phyloP scores from a whole-genome alignment of 2,329 filamentous ascomycete species.

The Pyricularia sp. region DNA sequence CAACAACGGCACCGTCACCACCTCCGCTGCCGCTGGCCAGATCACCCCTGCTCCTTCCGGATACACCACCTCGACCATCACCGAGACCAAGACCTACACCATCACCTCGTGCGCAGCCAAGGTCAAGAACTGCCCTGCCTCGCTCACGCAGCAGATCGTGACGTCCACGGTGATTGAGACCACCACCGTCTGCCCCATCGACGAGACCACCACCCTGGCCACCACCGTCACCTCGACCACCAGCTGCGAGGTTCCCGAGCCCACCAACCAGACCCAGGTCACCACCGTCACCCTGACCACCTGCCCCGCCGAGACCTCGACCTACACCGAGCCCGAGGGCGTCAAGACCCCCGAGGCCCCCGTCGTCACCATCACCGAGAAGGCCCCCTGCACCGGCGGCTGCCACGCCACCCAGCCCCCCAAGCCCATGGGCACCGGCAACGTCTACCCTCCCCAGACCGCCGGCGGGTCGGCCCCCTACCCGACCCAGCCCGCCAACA shows the following conservation, averaged over 20 bases:
- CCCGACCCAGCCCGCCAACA: slow-evolving; percentile 2
- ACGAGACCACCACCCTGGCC: slow-evolving; percentile 5
- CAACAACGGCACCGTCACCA: neutral
- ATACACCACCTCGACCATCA: slow-evolving; percentile 14
- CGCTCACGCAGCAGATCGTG: slow-evolving; percentile 16
- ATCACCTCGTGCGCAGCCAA: slow-evolving; percentile 19
- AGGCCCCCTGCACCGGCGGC: slow-evolving; percentile 1
- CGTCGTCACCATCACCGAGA: slow-evolving; percentile 11
- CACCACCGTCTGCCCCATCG: slow-evolving; percentile 18
- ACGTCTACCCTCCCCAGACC: neutral
- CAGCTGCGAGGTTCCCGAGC: slow-evolving; percentile 1
- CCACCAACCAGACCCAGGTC: slow-evolving; percentile 9
- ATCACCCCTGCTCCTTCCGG: neutral
- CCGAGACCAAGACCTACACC: slow-evolving; percentile 17
- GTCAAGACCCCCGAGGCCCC: slow-evolving; percentile 9
- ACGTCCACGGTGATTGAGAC: slow-evolving; percentile 15
- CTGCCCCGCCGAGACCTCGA: slow-evolving; percentile 13
- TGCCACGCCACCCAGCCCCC: neutral
- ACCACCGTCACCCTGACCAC: slow-evolving; percentile 13
- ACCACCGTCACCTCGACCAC: slow-evolving; percentile 4
- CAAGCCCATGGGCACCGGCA: neutral
- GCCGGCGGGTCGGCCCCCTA: neutral
- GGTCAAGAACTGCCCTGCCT: slow-evolving; percentile 20
- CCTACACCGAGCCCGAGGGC: slow-evolving; percentile 12
- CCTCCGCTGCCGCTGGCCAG: neutral